Base-by-base conservation (phyloP, 331 rosid genomes). In the Acacia concinna region DNA sequence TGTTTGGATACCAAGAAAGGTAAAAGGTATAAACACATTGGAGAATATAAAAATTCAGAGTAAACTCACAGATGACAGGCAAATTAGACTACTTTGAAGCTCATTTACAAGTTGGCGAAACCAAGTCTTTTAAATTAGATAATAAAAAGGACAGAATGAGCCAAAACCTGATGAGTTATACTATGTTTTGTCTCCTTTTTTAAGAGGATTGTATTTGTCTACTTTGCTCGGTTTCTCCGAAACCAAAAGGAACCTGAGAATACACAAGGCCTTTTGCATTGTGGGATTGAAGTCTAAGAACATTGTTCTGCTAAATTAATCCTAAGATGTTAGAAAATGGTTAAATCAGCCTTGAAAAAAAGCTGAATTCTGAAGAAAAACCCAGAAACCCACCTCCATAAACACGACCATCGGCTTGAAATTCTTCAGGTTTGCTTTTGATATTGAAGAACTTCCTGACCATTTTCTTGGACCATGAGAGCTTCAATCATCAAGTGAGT, bases 381-480 rank as follows among this genome's bases (percentile, higher is more conserved):
- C 64, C 76, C 68, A 56, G 85, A 68, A 51, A 81, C 88, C 73
- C 38, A 93, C 99, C 99, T 87, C 91, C 94, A 84, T 75, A 82
- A 67, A 85, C 84, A 85, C 80, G 91, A 77, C 78, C 95, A 74
- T 93, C 93, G 30, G 93, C 84, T 79, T 84, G 97, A 62, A 89
- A 89, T 63, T 91, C 97, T 66, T 93, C 97, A 72, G 80, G 87
- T 80, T 93, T 96, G 87, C 97, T 75, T 90, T 90, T 93, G 89
- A 96, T 91, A 77, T 93, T 96, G 85, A 96, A 96, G 90, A 91
- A 93, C 88, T 93, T 96, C 57, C 97, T 93, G 83, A 96, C 97
- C 98, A 96, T 93, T 89, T 93, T 93, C 98, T 90, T 96, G 78
- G 99, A 90, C 98, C 98, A 96, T 51, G 98, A 93, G 94, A 96